Evolutionary conservation across 2,329 filamentous ascomycete species (phyloP), one percentile per base, ranked within the genome.

Genomic region (Paraconiothyrium brasiliense): DNA sequence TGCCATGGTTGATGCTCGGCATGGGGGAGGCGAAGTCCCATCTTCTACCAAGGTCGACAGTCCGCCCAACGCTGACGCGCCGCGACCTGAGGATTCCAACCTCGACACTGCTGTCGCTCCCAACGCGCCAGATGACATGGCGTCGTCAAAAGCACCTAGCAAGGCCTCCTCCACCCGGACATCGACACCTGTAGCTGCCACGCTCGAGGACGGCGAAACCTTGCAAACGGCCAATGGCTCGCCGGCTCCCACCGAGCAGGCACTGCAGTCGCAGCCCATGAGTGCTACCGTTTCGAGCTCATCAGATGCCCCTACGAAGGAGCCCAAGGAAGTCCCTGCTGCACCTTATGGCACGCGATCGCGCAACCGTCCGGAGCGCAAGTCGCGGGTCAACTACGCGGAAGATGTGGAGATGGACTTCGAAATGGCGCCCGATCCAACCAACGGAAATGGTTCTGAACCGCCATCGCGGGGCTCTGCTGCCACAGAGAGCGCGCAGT

Each of bases 351-450:
- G 94, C 74, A 99, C 95, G 77, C 91, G 94, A 72, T 97, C 94
- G 71, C 91, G 95, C 78, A 97, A 97, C 80, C 90, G 94, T 74
- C 90, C 87, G 60, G 91, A 91, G 47, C 58, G 58, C 72, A 88
- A 86, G 68, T 86, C 91, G 70, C 91, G 95, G 69, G 89, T 91
- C 68, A 99, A 99, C 80, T 99, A 99, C 80, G 94, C 95, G 54
- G 95, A 99, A 80, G 94, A 97, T 79, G 85, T 94, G 69, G 94
- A 98, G 73, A 89, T 92, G 79, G 95, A 98, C 76, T 92, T 93
- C 77, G 94, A 97, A 73, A 86, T 85, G 69, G 72, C 76, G 82
- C 85, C 74, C 77, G 85, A 87, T 63, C 71, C 82, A 57, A 88
- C 88, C 76, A 90, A 90, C 75, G 76, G 82, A 41, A 83, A 84